These are phyloP conservation scores for Margaritispora aquatica DNA, from an alignment of 495 filamentous ascomycete species.

Conservation along the genomic window DNA sequence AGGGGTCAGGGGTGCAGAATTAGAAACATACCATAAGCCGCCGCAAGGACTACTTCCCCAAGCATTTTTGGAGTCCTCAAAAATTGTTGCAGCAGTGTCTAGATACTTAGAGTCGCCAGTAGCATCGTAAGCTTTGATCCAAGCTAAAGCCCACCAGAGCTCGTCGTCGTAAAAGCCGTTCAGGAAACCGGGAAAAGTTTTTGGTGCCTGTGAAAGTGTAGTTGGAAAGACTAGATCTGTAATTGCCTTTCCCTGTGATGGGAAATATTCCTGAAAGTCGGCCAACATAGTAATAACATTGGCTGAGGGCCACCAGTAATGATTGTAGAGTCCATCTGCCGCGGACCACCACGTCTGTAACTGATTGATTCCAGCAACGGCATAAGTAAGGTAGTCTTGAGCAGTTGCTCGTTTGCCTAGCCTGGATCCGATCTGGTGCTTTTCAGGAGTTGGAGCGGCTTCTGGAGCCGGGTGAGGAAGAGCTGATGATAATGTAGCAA, in stretches of 20 bases:
- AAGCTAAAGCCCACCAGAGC: slow-evolving; percentile 65
- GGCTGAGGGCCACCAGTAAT: slow-evolving; percentile 71
- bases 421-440: slow-evolving; percentile 1
- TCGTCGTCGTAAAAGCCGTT: slow-evolving; percentile 68
- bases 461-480: not conserved
- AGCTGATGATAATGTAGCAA: slow-evolving; percentile 4
- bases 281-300: slow-evolving; percentile 60
- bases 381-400: slow-evolving; percentile 15
- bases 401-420: slow-evolving; percentile 7
- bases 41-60: slow-evolving; percentile 47
- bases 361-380: slow-evolving; percentile 17
- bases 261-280: slow-evolving; percentile 49
- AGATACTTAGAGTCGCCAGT: slow-evolving; percentile 49
- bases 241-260: slow-evolving; percentile 21
- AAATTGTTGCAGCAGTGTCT: slow-evolving; percentile 51
- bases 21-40: slow-evolving; percentile 45
- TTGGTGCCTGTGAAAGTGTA: slow-evolving; percentile 26
- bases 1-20: not conserved
- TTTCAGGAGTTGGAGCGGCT: not conserved
- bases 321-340: slow-evolving; percentile 55
- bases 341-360: slow-evolving; percentile 60
- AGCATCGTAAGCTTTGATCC: slow-evolving; percentile 59
- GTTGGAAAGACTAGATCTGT: slow-evolving; percentile 29
- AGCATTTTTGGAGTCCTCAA: slow-evolving; percentile 48
- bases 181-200: slow-evolving; percentile 36